These are phyloP conservation scores for Picea engelmannii DNA, from an alignment of 83 land plant species.

Conservation along the genomic window DNA sequence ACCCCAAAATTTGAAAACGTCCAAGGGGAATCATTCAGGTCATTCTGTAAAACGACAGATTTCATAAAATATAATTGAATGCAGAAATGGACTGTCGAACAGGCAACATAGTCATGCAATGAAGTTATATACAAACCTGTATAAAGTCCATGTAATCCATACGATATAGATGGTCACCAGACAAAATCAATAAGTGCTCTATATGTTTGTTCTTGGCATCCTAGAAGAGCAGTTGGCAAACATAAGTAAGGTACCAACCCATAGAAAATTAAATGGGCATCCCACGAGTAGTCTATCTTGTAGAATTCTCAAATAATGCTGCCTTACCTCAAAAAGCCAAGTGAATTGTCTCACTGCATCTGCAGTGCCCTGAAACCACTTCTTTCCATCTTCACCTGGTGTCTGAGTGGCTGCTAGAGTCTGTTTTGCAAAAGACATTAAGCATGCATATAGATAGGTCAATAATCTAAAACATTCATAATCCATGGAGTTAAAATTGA, in stretches of 20 bases:
- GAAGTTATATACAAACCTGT: constrained; percentile 27
- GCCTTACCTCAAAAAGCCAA: constrained; percentile 71
- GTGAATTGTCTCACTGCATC: constrained; percentile 90
- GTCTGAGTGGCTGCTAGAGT: constrained; percentile 87
- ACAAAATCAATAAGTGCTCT: constrained; percentile 51
- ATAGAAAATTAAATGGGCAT: not conserved
- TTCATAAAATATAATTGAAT: not conserved
- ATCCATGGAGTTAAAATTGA: not conserved
- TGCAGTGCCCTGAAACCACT: constrained; percentile 93
- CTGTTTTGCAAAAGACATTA: constrained; percentile 45
- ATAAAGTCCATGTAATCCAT: constrained; percentile 72
- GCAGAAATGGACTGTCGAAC: not conserved
- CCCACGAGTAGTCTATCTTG: not conserved
- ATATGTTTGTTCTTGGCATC: constrained; percentile 53
- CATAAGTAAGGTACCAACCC: not conserved
- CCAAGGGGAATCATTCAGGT: not conserved
- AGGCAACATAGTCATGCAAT: not conserved
- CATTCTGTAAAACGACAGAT: not conserved
- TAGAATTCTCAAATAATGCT: not conserved
- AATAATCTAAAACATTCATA: not conserved
- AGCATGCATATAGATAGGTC: not conserved
- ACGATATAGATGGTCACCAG: constrained; percentile 70
- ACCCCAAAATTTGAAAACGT: no score
- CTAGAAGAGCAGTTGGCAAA: constrained; percentile 22
- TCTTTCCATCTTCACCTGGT: constrained; percentile 76